These are phyloP conservation scores for Pouteria glomerata DNA, from an alignment of 148 eudicot species.

Conservation along the genomic window DNA sequence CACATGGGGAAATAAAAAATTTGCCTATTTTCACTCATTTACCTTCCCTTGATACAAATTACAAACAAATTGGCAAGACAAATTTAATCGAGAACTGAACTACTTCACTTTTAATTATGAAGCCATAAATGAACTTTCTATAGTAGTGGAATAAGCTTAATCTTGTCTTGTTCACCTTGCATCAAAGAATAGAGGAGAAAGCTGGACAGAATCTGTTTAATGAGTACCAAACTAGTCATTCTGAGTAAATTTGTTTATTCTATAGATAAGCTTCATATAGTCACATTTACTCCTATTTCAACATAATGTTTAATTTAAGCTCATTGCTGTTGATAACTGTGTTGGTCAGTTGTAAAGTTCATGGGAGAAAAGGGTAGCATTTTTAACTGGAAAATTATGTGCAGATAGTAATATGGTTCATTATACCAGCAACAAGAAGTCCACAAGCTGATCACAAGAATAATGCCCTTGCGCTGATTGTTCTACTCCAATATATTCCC, in stretches of 20 bases:
- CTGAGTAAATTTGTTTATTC: neutral
- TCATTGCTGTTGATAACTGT: neutral
- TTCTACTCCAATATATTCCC: slow-evolving; percentile 86
- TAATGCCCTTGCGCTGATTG: slow-evolving; percentile 95
- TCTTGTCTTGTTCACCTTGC: neutral
- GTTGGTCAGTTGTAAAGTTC: neutral
- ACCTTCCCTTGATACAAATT: no score
- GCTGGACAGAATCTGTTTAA: neutral
- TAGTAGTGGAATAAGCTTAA: neutral
- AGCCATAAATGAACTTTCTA: neutral
- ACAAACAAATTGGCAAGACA: no score
- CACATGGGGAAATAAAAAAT: no score
- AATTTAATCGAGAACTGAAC: no score
- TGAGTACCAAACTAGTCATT: neutral
- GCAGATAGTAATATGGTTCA: slow-evolving; percentile 96
- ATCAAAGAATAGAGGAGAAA: neutral
- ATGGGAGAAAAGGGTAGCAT: neutral
- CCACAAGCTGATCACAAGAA: slow-evolving; percentile 70
- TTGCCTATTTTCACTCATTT: no score
- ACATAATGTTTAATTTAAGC: neutral
- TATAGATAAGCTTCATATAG: neutral
- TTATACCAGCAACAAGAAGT: slow-evolving; percentile 81
- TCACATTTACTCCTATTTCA: neutral
- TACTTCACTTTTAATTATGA: neutral
- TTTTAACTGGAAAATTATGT: neutral